Percentiles rank a stretch among this genome's conserved stretches.
Evolutionary conservation across 345 rosid species (phyloP).

Genomic region (Eutrema heterophyllum): DNA sequence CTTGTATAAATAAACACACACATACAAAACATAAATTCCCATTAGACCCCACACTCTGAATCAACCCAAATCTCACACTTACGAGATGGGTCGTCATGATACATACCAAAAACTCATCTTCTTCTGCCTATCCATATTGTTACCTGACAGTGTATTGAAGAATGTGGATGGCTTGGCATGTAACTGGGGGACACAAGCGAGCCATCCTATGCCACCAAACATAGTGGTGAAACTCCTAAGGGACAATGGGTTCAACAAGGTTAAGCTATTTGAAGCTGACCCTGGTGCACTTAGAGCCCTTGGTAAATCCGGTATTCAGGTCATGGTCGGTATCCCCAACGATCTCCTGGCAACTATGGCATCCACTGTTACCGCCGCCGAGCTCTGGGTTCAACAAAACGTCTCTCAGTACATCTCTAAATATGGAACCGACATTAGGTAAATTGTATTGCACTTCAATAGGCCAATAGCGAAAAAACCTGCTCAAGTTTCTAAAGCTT

Average conservation of each 20-base stretch:
- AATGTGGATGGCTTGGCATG: constrained; percentile 53
- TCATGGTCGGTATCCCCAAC: constrained; percentile 94
- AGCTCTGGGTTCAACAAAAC: constrained; percentile 68
- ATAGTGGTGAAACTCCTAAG: constrained; percentile 64
- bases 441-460: background rate
- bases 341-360: constrained; percentile 64
- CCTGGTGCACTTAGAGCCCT: constrained; percentile 72
- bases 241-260: constrained; percentile 81
- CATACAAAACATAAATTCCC: background rate
- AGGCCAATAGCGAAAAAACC: background rate
- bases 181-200: constrained; percentile 74
- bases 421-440: constrained; percentile 69
- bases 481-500: background rate
- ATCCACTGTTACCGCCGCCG: constrained; percentile 45
- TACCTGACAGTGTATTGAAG: constrained; percentile 6
- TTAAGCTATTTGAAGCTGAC: constrained; percentile 90
- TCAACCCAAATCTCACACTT: background rate
- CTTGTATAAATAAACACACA: background rate
- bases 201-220: constrained; percentile 61
- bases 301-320: constrained; percentile 78
- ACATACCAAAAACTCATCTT: background rate
- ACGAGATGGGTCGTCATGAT: constrained; percentile 31
- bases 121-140: constrained; percentile 21
- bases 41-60: constrained; percentile 16
- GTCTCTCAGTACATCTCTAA: constrained; percentile 59